Conservation (phyloP, 331 rosid genomes). For the Quercus phellos region DNA sequence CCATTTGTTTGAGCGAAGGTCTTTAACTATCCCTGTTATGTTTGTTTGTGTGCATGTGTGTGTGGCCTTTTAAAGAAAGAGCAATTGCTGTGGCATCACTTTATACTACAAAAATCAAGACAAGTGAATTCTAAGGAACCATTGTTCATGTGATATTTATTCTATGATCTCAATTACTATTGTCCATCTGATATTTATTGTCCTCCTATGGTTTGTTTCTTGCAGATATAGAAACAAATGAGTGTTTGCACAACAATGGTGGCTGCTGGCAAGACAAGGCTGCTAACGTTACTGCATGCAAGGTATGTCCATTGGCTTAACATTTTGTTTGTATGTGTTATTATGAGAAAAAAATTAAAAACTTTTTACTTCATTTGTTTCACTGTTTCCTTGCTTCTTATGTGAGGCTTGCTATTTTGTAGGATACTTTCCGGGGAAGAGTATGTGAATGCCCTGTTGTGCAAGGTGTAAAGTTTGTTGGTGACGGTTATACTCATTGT, state of each 20-base stretch:
- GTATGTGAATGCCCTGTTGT: slow-evolving; percentile 93
- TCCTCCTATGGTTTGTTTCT: slow-evolving; percentile 14
- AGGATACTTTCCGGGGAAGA: slow-evolving; percentile 98
- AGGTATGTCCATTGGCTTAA: slow-evolving; percentile 48
- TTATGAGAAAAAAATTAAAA: neutral
- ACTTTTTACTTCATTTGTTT: neutral
- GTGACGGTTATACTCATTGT: slow-evolving; percentile 90
- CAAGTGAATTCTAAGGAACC: neutral
- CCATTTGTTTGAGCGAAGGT: slow-evolving; percentile 87
- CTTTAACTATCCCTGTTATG: neutral
- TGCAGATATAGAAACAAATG: slow-evolving; percentile 82
- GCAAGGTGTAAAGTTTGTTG: slow-evolving; percentile 68
- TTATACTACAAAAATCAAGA: neutral
- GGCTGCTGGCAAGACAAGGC: slow-evolving; percentile 87
- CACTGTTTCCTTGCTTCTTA: slow-evolving; percentile 7
- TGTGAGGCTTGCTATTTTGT: slow-evolving; percentile 11
- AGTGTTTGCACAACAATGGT: slow-evolving; percentile 86
- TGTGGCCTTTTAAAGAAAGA: neutral
- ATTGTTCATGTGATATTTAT: neutral
- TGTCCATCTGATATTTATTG: slow-evolving; percentile 5
- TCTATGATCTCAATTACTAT: neutral
- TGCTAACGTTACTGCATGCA: slow-evolving; percentile 87
- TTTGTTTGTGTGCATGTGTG: neutral
- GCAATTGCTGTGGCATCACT: neutral
- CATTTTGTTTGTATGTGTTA: slow-evolving; percentile 5